Evolutionary conservation across 2,329 filamentous ascomycete species (phyloP).

Genomic region (Pleochaeta shiraiana): DNA sequence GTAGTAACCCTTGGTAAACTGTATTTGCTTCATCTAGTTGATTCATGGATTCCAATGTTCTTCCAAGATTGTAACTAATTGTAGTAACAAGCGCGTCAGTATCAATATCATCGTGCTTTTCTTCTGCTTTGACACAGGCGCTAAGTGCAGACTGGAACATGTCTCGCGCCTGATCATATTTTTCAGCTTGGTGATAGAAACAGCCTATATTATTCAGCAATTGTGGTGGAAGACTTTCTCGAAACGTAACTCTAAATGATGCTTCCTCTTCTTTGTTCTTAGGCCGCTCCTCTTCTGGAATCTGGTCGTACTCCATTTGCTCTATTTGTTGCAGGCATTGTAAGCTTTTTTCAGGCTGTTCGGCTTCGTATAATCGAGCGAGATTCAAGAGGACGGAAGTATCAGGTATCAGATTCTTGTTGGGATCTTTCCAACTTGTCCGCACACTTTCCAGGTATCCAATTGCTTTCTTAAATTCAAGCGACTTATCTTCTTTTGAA

Average conservation of each 20-base stretch:
- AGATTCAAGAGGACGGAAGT: constrained; percentile 79
- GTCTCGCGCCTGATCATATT: constrained; percentile 56
- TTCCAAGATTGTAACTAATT: constrained; percentile 88
- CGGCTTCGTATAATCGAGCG: constrained; percentile 70
- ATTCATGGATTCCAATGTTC: constrained; percentile 75
- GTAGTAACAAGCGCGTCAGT: constrained; percentile 85
- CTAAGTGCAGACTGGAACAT: constrained; percentile 84
- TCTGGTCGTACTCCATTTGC: constrained; percentile 63
- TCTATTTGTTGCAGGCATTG: constrained; percentile 86
- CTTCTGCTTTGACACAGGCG: constrained; percentile 62
- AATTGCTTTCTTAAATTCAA: constrained; percentile 72
- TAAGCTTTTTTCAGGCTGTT: constrained; percentile 73
- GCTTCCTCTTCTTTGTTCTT: constrained; percentile 36
- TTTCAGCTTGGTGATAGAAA: constrained; percentile 79
- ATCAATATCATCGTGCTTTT: constrained; percentile 54
- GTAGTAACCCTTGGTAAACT: constrained; percentile 69
- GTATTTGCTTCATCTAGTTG: constrained; percentile 65
- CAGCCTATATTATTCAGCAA: constrained; percentile 95
- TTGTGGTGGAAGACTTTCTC: constrained; percentile 68
- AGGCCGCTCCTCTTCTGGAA: constrained; percentile 47
- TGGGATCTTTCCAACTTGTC: constrained; percentile 77
- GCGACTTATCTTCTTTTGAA: constrained; percentile 67
- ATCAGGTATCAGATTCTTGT: constrained; percentile 63
- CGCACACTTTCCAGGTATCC: constrained; percentile 66
- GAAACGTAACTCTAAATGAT: constrained; percentile 36